phyloP scores from a whole-genome alignment of 345 rosid genomes.

The Citrus medica region DNA sequence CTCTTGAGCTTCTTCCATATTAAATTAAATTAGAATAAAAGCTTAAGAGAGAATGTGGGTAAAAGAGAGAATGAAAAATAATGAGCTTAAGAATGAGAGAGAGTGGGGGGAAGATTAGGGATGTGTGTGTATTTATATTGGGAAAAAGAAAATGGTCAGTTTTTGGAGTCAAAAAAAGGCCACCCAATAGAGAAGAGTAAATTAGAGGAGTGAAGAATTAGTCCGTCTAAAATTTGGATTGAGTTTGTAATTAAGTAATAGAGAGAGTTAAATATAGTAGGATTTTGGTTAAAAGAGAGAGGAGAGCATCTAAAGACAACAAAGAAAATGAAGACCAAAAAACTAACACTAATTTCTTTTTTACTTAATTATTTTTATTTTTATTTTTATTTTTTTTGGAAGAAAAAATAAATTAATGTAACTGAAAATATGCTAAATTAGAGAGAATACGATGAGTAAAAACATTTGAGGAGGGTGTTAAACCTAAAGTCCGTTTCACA shows the following conservation, averaged over 20 bases:
- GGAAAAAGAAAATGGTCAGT: conserved; percentile 16
- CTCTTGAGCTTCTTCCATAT: conserved; percentile 29
- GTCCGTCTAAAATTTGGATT: not conserved
- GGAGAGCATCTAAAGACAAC: not conserved
- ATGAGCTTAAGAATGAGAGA: conserved; percentile 14
- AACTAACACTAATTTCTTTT: conserved; percentile 7
- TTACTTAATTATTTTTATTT: not conserved
- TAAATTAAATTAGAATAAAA: not conserved
- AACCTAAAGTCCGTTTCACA: conserved; percentile 54
- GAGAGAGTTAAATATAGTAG: conserved; percentile 1
- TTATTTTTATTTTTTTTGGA: not conserved
- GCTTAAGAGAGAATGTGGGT: too few relatives aligned
- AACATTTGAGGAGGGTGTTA: conserved; percentile 28
- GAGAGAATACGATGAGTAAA: conserved; percentile 18
- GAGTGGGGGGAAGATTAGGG: not conserved
- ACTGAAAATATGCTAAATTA: conserved; percentile 50
- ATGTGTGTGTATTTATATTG: conserved; percentile 20
- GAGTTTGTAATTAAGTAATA: not conserved
- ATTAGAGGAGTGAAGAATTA: conserved; percentile 23
- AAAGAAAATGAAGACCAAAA: not conserved
- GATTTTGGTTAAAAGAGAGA: not conserved
- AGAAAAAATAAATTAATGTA: conserved; percentile 6
- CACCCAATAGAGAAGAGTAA: conserved; percentile 36
- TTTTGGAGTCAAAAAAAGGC: conserved; percentile 22
- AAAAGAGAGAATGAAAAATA: not conserved